A percentile compares a stretch with the other conserved stretches of the same genome.
These are phyloP conservation scores for Mycena rebaudengoi DNA, from an alignment of 768 basidiomycete species.

Conservation along the genomic window DNA sequence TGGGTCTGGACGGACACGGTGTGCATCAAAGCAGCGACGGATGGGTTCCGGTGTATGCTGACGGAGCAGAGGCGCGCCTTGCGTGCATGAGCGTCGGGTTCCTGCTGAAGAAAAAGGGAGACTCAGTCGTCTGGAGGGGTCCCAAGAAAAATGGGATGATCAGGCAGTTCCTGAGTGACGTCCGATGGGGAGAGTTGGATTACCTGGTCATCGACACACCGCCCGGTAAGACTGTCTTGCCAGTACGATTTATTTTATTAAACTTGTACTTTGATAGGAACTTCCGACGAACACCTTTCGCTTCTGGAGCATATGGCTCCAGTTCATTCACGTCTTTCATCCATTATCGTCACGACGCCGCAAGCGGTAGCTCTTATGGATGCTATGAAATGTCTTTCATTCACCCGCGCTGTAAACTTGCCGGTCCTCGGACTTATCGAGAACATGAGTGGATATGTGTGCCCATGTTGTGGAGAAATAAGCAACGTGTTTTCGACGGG, in stretches of 20 bases:
- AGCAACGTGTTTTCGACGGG: constrained; percentile 95
- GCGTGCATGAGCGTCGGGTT: constrained; percentile 98
- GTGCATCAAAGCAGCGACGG: constrained; percentile 95
- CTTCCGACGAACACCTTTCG: constrained; percentile 98
- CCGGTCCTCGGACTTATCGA: constrained; percentile 94
- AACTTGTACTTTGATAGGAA: constrained; percentile 64
- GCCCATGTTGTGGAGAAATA: constrained; percentile 96
- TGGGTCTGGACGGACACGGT: constrained; percentile 85
- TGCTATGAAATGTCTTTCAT: constrained; percentile 95
- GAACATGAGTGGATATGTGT: constrained; percentile 99
- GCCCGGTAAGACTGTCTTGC: constrained; percentile 73
- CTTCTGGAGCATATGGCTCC: constrained; percentile 93
- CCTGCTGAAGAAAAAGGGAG: constrained; percentile 86
- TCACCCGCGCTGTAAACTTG: constrained; percentile 86
- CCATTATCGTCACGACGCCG: constrained; percentile 95
- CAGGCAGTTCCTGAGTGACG: constrained; percentile 91
- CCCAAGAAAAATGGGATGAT: constrained; percentile 99
- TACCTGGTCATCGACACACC: constrained; percentile 96
- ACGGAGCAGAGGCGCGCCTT: constrained; percentile 75
- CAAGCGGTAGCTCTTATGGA: constrained; percentile 97
- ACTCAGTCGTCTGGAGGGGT: constrained; percentile 97
- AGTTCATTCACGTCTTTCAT: constrained; percentile 77
- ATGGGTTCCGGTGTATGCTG: constrained; percentile 98
- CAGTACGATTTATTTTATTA: constrained; percentile 22
- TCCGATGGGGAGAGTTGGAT: constrained; percentile 94